Evolutionary conservation across 2,329 filamentous ascomycete species (phyloP), one percentile per base, ranked within the genome.

Genomic region (Leptosphaerulina australis): DNA sequence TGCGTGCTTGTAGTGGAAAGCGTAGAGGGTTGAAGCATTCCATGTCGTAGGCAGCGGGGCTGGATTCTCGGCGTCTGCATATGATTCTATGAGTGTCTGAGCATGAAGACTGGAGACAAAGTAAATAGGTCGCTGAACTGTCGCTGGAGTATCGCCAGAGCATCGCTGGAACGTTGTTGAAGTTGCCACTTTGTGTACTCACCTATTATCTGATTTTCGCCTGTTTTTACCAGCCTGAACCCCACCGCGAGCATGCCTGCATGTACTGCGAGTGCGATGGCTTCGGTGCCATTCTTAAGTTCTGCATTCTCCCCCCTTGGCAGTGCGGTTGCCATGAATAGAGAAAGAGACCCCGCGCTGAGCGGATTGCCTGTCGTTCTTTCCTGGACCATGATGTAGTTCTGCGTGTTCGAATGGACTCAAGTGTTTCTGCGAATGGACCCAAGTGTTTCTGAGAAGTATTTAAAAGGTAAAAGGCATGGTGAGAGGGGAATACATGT

Each of bases 1-100:
- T 18, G 83, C 79, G 72, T 97, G 92, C 3, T 85, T 84, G 76
- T 97, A 97, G 56, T 91, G 84, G 73, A 97, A 97, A 47, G 87
- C 84, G 69, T 90, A 88, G 36, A 79, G 78, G 11, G 86, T 85
- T 54, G 83, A 83, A 50, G 84, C 78, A 72, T 96, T 96, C 94
- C 94, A 97, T 74, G 85, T 82, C 12, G 81, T 50, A 0, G 91
- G 90, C 2, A 97, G 80, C 24, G 85, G 80, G 7, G 83, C 83
- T 8, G 83, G 67, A 35, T 72, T 80, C 35, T 83, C 74, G 36
- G 79, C 70, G 46, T 81, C 76, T 64, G 84, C 84, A 66, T 83
- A 77, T 22, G 80, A 70, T 68, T 87, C 82, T 84, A 60, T 63
- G 50, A 59, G 50, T 51, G 47, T 41, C 59, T 60, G 70, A 52